phyloP scores from a whole-genome alignment of 2,329 filamentous ascomycete species.

The Phyllosticta citriasiana region DNA sequence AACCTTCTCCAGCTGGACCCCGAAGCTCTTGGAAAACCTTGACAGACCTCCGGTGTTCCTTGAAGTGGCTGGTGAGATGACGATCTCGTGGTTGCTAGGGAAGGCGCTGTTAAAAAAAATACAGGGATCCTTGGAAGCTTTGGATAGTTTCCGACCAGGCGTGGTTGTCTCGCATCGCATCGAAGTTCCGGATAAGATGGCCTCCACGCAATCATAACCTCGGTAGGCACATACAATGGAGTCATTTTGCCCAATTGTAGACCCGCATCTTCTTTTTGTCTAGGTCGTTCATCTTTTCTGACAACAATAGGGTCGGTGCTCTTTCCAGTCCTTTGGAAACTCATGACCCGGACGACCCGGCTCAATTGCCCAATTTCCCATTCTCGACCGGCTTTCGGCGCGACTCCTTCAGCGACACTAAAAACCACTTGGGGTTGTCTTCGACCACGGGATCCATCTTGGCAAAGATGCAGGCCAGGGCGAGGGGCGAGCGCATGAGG shows the following conservation, averaged over 20 bases:
- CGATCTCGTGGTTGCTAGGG: neutral
- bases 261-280: neutral
- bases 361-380: neutral
- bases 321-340: neutral
- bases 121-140: neutral
- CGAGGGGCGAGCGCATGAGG: conserved; percentile 6
- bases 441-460: conserved; percentile 3
- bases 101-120: neutral
- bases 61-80: neutral
- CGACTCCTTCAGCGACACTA: conserved; percentile 1
- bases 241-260: neutral
- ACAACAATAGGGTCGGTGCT: neutral
- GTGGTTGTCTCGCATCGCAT: neutral
- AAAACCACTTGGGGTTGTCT: conserved; percentile 7
- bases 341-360: neutral
- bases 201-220: neutral
- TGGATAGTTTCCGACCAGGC: neutral
- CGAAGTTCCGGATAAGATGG: neutral
- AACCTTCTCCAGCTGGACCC: neutral
- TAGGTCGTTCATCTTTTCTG: neutral
- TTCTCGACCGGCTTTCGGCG: neutral
- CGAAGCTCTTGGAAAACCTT: neutral
- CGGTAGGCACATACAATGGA: neutral
- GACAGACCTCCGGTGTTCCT: neutral
- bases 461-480: conserved; percentile 8